phyloP scores from a whole-genome alignment of 805 yeast genomes.

The Suhomyces tanzawaensis region DNA sequence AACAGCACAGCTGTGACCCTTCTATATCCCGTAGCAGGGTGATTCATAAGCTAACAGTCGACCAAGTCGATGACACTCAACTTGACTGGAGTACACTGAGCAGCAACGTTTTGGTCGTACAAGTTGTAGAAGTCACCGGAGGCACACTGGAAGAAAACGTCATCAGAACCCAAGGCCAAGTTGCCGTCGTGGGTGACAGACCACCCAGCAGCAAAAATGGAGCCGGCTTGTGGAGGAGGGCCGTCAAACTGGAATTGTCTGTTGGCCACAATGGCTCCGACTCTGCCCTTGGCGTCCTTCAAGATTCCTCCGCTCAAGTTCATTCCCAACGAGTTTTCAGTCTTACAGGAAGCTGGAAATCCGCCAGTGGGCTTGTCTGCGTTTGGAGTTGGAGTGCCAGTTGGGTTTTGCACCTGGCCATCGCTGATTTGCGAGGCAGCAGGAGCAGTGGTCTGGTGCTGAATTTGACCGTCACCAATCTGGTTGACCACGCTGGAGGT shows the following conservation, averaged over 20 bases:
- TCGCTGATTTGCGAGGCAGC: conserved; percentile 27
- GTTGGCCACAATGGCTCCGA: conserved; percentile 79
- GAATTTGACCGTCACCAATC: conserved; percentile 48
- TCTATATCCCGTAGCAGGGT: too few species aligned
- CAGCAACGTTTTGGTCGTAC: conserved; percentile 62
- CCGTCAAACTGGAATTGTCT: conserved; percentile 80
- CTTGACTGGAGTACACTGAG: conserved; percentile 53
- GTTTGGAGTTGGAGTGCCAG: conserved; percentile 10
- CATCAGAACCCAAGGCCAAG: conserved; percentile 61
- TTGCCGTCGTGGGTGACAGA: conserved; percentile 45
- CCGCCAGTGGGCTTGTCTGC: conserved; percentile 1
- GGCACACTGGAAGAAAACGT: conserved; percentile 68
- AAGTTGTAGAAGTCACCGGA: conserved; percentile 79
- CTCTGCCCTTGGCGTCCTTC: conserved; percentile 60
- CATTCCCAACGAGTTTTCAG: conserved; percentile 49
- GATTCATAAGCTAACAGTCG: conserved; percentile 53
- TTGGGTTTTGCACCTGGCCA: conserved; percentile 30
- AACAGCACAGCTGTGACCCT: too few species aligned
- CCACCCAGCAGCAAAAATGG: conserved; percentile 33
- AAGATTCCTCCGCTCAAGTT: conserved; percentile 50
- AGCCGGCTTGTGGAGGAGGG: conserved; percentile 69
- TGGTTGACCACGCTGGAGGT: conserved; percentile 47
- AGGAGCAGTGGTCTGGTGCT: conserved; percentile 37
- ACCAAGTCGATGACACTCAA: conserved; percentile 59
- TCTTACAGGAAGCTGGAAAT: conserved; percentile 18